phyloP scores from a whole-genome alignment of 345 rosid species.

The Corchorus olitorius region DNA sequence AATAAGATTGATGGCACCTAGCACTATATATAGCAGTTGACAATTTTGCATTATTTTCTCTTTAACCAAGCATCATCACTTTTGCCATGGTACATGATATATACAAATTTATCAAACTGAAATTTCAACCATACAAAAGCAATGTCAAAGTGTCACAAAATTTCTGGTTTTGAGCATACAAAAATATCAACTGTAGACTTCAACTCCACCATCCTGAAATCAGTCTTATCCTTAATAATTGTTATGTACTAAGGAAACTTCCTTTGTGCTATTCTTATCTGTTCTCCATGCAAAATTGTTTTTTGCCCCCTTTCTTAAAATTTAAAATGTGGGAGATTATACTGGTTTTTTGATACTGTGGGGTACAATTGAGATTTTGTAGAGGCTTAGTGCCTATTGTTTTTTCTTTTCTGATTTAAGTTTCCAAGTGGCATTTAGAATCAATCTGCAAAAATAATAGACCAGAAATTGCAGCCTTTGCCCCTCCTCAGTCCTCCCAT shows the following conservation, averaged over 20 bases:
- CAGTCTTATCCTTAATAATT: slow-evolving; percentile 12
- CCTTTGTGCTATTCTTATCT: slow-evolving; percentile 25
- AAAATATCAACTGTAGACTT: not conserved
- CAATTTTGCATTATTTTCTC: slow-evolving; percentile 16
- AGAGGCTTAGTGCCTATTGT: slow-evolving; percentile 7
- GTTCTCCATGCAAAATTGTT: not conserved
- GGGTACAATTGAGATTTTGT: slow-evolving; percentile 20
- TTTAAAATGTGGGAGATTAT: not conserved
- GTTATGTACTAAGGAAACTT: not conserved
- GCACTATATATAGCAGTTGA: slow-evolving; percentile 1
- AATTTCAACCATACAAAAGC: not conserved
- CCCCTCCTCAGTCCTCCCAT: no score
- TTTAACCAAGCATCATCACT: not conserved
- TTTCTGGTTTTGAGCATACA: not conserved
- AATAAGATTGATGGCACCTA: not conserved
- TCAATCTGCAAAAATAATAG: not conserved
- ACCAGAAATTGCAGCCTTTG: not conserved
- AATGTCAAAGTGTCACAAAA: not conserved
- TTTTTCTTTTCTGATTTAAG: slow-evolving; percentile 7
- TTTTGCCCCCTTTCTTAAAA: not conserved
- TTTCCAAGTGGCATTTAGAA: not conserved
- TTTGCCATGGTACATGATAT: not conserved
- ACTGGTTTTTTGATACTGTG: slow-evolving; percentile 19
- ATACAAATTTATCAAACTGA: no score
- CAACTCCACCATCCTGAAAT: slow-evolving; percentile 21